A percentile compares a stretch with the other conserved stretches of the same genome.
These are phyloP conservation scores for Phytophthora pini DNA, from an alignment of 352 stramenopile genomes.

Conservation along the genomic window DNA sequence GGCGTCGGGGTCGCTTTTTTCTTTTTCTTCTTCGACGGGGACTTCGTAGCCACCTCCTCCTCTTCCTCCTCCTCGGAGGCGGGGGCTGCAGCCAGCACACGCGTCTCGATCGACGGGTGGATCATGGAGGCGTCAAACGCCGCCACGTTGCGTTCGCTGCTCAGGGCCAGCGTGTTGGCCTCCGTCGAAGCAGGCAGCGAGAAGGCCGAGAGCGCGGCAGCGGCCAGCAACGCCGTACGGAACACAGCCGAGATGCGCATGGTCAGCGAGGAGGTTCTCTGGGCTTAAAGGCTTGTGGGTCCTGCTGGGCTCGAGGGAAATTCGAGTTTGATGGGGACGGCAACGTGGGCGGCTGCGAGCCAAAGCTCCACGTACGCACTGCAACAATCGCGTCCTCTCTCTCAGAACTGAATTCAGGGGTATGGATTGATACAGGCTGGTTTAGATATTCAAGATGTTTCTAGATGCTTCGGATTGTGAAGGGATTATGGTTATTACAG, in stretches of 20 bases:
- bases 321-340: slow-evolving; percentile 58
- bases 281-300: slow-evolving; percentile 14
- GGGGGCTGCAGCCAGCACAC: slow-evolving; percentile 34
- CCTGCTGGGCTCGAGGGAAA: slow-evolving; percentile 52
- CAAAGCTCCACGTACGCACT: slow-evolving; percentile 23
- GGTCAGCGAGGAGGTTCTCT: slow-evolving; percentile 12
- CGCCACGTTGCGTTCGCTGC: slow-evolving; percentile 24
- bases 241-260: slow-evolving; percentile 71
- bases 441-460: background rate
- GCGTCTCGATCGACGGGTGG: slow-evolving; percentile 34
- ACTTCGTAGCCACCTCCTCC: slow-evolving; percentile 11
- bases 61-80: slow-evolving; percentile 32
- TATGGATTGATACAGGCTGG: slow-evolving; percentile 22
- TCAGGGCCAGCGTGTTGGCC: slow-evolving; percentile 25
- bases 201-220: slow-evolving; percentile 51
- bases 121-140: slow-evolving; percentile 35
- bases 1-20: slow-evolving; percentile 31
- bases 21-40: slow-evolving; percentile 49
- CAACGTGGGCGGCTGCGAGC: slow-evolving; percentile 36
- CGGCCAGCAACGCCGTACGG: slow-evolving; percentile 57
- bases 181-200: slow-evolving; percentile 29
- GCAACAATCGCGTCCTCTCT: slow-evolving; percentile 11
- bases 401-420: slow-evolving; percentile 26
- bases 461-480: slow-evolving; percentile 1
- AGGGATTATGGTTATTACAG: background rate